Conservation (phyloP, 2,329 filamentous ascomycete species). For the Acephala macrosclerotiorum region DNA sequence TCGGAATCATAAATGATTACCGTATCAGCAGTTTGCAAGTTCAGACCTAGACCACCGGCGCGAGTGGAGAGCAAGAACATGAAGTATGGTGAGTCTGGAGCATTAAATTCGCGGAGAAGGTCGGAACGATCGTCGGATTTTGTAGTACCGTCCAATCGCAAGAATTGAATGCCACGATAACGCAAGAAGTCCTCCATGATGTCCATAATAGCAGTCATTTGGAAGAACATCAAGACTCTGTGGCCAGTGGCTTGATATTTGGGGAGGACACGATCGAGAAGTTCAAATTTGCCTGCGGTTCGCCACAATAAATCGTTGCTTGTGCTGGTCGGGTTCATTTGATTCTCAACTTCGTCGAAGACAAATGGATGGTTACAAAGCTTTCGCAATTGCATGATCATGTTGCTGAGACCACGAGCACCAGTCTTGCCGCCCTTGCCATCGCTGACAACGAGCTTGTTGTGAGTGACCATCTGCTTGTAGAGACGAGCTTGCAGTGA, state of each 20-base stretch:
- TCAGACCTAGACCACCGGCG: slow-evolving; percentile 96
- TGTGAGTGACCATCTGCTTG: slow-evolving; percentile 96
- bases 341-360: slow-evolving; percentile 96
- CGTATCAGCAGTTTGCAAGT: slow-evolving; percentile 96
- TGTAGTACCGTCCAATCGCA: slow-evolving; percentile 94
- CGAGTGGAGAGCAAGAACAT: slow-evolving; percentile 98
- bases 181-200: slow-evolving; percentile 99
- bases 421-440: slow-evolving; percentile 95
- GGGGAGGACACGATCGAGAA: slow-evolving; percentile 88
- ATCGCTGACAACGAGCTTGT: slow-evolving; percentile 92
- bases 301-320: slow-evolving; percentile 97
- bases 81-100: slow-evolving; percentile 89
- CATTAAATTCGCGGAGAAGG: slow-evolving; percentile 87
- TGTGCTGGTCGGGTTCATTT: slow-evolving; percentile 89
- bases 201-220: slow-evolving; percentile 99
- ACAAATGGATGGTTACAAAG: slow-evolving; percentile 99
- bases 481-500: slow-evolving; percentile 92
- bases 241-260: slow-evolving; percentile 93
- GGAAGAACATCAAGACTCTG: slow-evolving; percentile 99
- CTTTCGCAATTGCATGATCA: slow-evolving; percentile 99
- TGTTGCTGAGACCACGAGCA: slow-evolving; percentile 95
- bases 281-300: slow-evolving; percentile 95
- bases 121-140: slow-evolving; percentile 98
- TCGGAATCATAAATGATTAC: slow-evolving; percentile 99
- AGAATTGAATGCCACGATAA: slow-evolving; percentile 81